Evolutionary conservation across 1,284 basidiomycete species (phyloP).

Genomic region (Termitomyces sp.): DNA sequence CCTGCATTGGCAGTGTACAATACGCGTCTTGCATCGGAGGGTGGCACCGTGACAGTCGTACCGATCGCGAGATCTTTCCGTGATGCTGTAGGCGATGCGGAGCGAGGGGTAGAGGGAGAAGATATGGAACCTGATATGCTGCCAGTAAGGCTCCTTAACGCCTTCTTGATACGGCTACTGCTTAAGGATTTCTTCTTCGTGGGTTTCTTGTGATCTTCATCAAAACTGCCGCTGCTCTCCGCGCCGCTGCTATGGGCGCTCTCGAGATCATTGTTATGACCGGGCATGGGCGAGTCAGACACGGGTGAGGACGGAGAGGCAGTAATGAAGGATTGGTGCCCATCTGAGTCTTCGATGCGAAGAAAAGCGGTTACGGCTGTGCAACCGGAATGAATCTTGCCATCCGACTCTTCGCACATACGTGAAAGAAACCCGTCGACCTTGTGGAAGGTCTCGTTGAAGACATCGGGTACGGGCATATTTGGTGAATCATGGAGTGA

Average conservation of each 20-base stretch:
- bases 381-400: conserved; percentile 94
- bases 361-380: conserved; percentile 98
- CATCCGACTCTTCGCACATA: conserved; percentile 78
- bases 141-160: conserved; percentile 47
- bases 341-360: conserved; percentile 81
- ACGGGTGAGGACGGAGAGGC: conserved; percentile 25
- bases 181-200: conserved; percentile 42
- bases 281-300: conserved; percentile 30
- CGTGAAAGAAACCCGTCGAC: conserved; percentile 82
- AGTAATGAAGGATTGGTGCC: conserved; percentile 59
- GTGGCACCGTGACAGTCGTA: conserved; percentile 40
- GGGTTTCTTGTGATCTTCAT: conserved; percentile 20
- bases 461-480: conserved; percentile 77
- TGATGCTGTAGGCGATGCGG: conserved; percentile 33
- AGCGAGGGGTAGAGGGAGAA: conserved; percentile 31
- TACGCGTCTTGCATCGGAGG: conserved; percentile 58
- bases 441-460: conserved; percentile 91
- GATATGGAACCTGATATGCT: conserved; percentile 33
- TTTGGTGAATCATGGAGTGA: conserved; percentile 46
- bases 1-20: conserved; percentile 97
- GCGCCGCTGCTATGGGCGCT: conserved; percentile 28
- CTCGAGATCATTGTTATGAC: conserved; percentile 28
- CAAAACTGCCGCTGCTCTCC: conserved; percentile 21
- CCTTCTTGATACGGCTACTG: conserved; percentile 51
- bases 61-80: conserved; percentile 27